Percentiles rank a stretch among this genome's conserved stretches.
Conservation (phyloP, 768 basidiomycete genomes). For the Leccinum imitatum region DNA sequence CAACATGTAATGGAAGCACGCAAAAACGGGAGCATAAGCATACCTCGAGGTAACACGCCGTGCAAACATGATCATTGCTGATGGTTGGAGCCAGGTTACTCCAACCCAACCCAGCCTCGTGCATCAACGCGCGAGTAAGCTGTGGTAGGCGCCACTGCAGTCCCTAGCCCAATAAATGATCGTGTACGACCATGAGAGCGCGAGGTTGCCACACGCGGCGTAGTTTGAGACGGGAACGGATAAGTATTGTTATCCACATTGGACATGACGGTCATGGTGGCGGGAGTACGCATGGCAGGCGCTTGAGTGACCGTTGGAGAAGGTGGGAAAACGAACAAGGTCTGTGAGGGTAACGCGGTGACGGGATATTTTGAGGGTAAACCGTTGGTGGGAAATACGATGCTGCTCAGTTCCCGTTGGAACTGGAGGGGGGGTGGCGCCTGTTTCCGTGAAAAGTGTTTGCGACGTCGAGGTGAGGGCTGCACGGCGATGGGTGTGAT, state of each 20-base stretch:
- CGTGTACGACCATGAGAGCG: conserved; percentile 63
- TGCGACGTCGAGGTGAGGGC: conserved; percentile 38
- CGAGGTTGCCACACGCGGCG: conserved; percentile 71
- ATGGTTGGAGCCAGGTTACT: conserved; percentile 27
- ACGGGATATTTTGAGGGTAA: conserved; percentile 25
- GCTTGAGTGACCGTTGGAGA: conserved; percentile 53
- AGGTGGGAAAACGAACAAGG: conserved; percentile 84
- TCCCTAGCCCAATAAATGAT: conserved; percentile 71
- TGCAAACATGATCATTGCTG: conserved; percentile 9
- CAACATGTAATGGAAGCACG: conserved; percentile 24
- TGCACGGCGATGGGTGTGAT: conserved; percentile 50
- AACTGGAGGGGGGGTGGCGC: conserved; percentile 58
- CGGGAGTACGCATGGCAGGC: conserved; percentile 62
- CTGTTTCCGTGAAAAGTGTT: conserved; percentile 55
- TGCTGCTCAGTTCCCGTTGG: conserved; percentile 27
- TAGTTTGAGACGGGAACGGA: conserved; percentile 59
- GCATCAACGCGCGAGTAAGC: conserved; percentile 83
- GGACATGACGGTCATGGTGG: conserved; percentile 80
- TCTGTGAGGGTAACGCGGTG: conserved; percentile 66
- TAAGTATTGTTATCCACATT: conserved; percentile 43
- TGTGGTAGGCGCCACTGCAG: conserved; percentile 72
- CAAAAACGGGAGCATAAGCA: conserved; percentile 16
- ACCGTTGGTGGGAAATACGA: conserved; percentile 28
- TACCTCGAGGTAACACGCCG: conserved; percentile 10
- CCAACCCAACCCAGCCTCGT: conserved; percentile 71